A percentile compares a stretch with the other conserved stretches of the same genome.
Evolutionary conservation across 306 rosid species (phyloP).

Genomic region (Vigna nakashimae): DNA sequence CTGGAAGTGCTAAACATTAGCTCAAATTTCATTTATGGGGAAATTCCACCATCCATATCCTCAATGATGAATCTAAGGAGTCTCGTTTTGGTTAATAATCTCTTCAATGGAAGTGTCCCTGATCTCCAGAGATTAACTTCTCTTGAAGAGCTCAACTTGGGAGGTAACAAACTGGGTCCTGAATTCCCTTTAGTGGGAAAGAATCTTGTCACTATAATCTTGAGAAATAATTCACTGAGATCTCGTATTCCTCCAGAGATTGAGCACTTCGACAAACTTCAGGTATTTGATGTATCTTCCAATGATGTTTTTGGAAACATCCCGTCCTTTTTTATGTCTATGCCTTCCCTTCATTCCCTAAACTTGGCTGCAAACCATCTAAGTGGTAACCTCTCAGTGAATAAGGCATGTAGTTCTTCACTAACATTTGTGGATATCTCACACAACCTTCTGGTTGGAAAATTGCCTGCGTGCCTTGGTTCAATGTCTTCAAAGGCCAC

Average conservation of each 20-base stretch:
- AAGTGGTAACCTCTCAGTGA: slow-evolving; percentile 65
- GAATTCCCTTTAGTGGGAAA: slow-evolving; percentile 63
- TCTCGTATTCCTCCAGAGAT: slow-evolving; percentile 60
- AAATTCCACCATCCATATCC: slow-evolving; percentile 66
- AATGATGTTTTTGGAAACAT: slow-evolving; percentile 69
- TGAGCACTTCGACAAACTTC: slow-evolving; percentile 52
- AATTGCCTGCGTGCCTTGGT: slow-evolving; percentile 75
- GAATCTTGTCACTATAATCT: slow-evolving; percentile 53
- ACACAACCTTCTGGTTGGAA: slow-evolving; percentile 75
- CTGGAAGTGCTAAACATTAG: slow-evolving; percentile 73
- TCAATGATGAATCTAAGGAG: slow-evolving; percentile 62
- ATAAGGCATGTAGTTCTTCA: slow-evolving; percentile 55
- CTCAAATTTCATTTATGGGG: slow-evolving; percentile 80
- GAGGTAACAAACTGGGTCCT: slow-evolving; percentile 73
- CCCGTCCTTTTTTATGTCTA: slow-evolving; percentile 63
- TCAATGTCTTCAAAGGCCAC: slow-evolving; percentile 58
- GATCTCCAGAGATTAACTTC: slow-evolving; percentile 57
- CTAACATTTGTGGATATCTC: slow-evolving; percentile 78
- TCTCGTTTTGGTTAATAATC: slow-evolving; percentile 71
- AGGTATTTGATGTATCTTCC: slow-evolving; percentile 69
- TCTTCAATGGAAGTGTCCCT: slow-evolving; percentile 80
- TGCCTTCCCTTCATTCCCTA: slow-evolving; percentile 68
- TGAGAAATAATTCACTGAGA: slow-evolving; percentile 73
- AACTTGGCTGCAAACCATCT: slow-evolving; percentile 68
- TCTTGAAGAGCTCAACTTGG: slow-evolving; percentile 74